Conservation (phyloP, 148 eudicot genomes). For the Nepenthes mirabilis region DNA sequence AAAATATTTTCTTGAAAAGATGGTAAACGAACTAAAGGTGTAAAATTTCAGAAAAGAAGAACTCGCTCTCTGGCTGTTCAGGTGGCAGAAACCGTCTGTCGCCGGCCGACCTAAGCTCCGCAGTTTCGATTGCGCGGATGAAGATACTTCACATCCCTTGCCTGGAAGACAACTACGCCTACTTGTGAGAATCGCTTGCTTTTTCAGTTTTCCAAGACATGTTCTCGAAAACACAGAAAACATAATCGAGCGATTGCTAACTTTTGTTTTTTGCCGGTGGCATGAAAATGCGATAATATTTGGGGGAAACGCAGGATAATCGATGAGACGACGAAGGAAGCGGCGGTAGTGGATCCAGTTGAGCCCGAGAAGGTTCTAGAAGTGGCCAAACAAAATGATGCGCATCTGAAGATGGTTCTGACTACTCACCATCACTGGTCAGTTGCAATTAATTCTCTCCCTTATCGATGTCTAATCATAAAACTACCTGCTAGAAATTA, state of each 20-base stretch:
- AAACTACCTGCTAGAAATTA: no score
- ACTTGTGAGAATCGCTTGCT: constrained; percentile 29
- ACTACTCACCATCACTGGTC: constrained; percentile 97
- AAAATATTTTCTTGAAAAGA: no score
- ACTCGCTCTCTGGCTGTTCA: no score
- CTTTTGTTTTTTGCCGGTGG: no score
- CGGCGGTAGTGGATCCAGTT: constrained; percentile 82
- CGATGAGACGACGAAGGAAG: constrained; percentile 67
- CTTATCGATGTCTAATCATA: no score
- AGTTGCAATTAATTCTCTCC: no score
- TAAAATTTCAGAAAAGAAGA: no score
- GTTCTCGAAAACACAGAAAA: no score
- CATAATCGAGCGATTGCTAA: no score
- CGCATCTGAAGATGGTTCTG: constrained; percentile 50
- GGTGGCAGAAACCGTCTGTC: no score
- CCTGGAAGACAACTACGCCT: constrained; percentile 76
- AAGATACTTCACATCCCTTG: constrained; percentile 74
- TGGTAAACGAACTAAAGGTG: no score
- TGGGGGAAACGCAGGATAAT: constrained; percentile 31
- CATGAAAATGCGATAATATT: background rate
- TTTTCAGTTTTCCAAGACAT: background rate
- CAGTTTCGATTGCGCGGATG: constrained; percentile 17
- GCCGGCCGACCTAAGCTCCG: no score
- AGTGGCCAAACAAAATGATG: constrained; percentile 47
- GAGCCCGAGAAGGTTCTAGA: constrained; percentile 82